Base-by-base conservation (phyloP, 2,329 filamentous ascomycete genomes). In the Xylaria sp. region DNA sequence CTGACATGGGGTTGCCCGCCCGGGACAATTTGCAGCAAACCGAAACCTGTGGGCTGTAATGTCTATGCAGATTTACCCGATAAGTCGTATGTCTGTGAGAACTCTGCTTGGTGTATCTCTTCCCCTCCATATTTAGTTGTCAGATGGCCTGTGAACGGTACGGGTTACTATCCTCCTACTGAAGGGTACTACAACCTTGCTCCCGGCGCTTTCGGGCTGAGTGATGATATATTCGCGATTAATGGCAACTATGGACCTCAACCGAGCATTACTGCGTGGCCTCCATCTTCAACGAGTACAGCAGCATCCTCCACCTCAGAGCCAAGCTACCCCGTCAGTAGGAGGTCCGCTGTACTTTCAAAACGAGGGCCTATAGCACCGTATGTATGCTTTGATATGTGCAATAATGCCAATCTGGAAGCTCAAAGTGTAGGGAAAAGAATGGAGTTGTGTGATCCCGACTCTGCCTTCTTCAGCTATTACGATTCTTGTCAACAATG, bases 121-220 rank as follows among this genome's bases (percentile, higher is more conserved):
- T 76, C 86, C 10, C 86, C 84, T 0, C 66, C 74, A 0, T 76
- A 80, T 68, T 73, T 74, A 1, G 72, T 71, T 0, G 76, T 82
- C 0, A 74, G 73, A 0, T 89, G 87, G 87, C 72, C 77, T 0
- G 72, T 77, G 1, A 82, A 83, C 64, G 65, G 81, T 51, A 87
- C 85, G 0, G 71, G 79, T 17, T 88, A 86, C 74, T 89, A 85
- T 70, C 85, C 85, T 1, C 82, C 85, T 0, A 82, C 81, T 0
- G 76, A 82, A 0, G 87, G 85, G 3, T 92, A 91, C 76, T 92
- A 89, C 79, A 85, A 92, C 67, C 82, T 92, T n/a, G 82, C 89
- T 64, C 88, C 90, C 0, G 77, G 81, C 1, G 83, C 83, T 0
- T 93, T 92, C 66, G 90, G 89, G 4, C 80, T 92, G 17, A 86